These are phyloP conservation scores for Arthrobotrys iridis DNA, from an alignment of 2,329 filamentous ascomycete species.

Conservation along the genomic window DNA sequence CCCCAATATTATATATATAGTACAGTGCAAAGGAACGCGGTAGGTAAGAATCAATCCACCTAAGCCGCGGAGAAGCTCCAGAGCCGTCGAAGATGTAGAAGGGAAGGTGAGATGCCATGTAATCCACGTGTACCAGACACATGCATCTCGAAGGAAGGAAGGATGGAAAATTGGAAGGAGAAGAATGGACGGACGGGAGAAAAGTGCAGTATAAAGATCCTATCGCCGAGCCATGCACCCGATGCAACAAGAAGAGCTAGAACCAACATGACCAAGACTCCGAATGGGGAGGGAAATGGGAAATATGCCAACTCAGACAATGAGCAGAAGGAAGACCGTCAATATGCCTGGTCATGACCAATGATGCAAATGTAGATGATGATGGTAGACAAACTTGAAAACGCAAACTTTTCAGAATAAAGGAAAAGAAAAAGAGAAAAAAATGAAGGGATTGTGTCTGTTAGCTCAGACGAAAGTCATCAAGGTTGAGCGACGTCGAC, in stretches of 20 bases:
- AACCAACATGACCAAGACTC: slow-evolving; percentile 50
- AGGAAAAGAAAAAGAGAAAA: not conserved
- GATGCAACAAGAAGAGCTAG: slow-evolving; percentile 33
- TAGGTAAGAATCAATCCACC: slow-evolving; percentile 27
- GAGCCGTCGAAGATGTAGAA: not conserved
- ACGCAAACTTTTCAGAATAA: slow-evolving; percentile 27
- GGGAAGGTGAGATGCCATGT: slow-evolving; percentile 25
- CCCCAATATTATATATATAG: slow-evolving; percentile 35
- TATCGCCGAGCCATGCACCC: slow-evolving; percentile 54
- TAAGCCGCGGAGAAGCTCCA: slow-evolving; percentile 7
- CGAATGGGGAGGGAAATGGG: slow-evolving; percentile 36
- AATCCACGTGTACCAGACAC: slow-evolving; percentile 35
- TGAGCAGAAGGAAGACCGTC: slow-evolving; percentile 22
- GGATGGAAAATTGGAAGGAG: no score
- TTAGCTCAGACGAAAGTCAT: slow-evolving; percentile 47
- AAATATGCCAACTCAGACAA: slow-evolving; percentile 36
- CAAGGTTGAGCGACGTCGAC: slow-evolving; percentile 48
- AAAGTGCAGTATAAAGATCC: slow-evolving; percentile 37
- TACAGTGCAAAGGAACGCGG: slow-evolving; percentile 32
- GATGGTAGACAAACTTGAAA: slow-evolving; percentile 27
- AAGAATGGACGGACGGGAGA: slow-evolving; percentile 3
- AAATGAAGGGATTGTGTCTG: not conserved
- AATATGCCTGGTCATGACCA: slow-evolving; percentile 27
- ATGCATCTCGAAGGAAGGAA: slow-evolving; percentile 23
- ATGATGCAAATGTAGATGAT: slow-evolving; percentile 45